Base-by-base conservation (phyloP, 164 flowering plant genomes). In the Aristolochia fimbriata region DNA sequence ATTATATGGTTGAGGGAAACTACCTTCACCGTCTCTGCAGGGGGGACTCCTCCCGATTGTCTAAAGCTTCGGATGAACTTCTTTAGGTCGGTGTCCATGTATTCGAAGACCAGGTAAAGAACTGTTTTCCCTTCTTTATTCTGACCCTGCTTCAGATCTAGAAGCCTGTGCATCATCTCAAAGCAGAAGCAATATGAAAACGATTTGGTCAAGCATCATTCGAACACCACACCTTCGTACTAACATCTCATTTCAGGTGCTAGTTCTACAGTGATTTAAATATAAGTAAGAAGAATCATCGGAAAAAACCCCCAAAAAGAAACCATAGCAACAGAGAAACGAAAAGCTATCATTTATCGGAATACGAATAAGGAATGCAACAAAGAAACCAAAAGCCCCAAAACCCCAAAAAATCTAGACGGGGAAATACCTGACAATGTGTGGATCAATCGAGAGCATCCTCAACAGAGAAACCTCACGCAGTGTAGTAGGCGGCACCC, bases 91-190 rank as follows among this genome's bases (percentile, higher is more conserved):
- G 92, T 84, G 53, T 90, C 96, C 97, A 93, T 86, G 69, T 84
- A 84, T 76, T 93, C 98, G 62, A 93, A 93, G 31, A 93, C 97
- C 74, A 90, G 64, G 69, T 90, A 90, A 0, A 93, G 84, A 31
- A 93, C 84, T 0, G 97, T 93, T 74, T 83, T 93, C 50, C 97
- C 97, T 68, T 93, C 94, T 65, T 93, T 93, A 52, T 83, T 93
- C 74, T 73, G 82, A 2, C 86, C 92, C 84, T 93, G 92, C 65
- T 90, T 93, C 5, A 93, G 94, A 75, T 86, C 97, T 80, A 90
- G 56, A 77, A 88, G 59, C 57, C 97, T 92, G 68, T 3, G 47
- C 4, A 60, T 14, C 13, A 58, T 21, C 27, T 12, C 21, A 51
- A 58, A 24, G 24, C 22, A 30, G 43, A 12, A 21, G n/a, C 3